phyloP scores from a whole-genome alignment of 805 yeast species.

The Yarrowia sp. region DNA sequence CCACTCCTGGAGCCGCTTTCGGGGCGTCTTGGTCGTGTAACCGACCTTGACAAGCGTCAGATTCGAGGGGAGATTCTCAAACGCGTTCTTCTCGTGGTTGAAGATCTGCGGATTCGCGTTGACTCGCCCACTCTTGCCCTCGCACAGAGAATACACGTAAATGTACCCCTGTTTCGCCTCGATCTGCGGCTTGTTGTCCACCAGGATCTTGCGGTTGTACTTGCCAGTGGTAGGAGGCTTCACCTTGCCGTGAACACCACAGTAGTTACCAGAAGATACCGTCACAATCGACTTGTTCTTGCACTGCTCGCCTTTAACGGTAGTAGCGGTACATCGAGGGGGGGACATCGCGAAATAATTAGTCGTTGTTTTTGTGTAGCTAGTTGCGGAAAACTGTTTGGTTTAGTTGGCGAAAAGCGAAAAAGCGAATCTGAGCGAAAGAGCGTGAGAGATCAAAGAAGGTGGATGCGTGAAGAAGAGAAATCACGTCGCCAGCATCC shows the following conservation, averaged over 20 bases:
- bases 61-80: conserved; percentile 26
- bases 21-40: conserved; percentile 35
- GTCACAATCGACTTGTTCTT: conserved; percentile 1
- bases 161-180: conserved; percentile 32
- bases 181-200: neutral
- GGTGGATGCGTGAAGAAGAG: too few relatives aligned
- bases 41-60: conserved; percentile 37
- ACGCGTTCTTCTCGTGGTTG: conserved; percentile 29
- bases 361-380: too few relatives aligned
- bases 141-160: conserved; percentile 35
- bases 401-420: too few relatives aligned
- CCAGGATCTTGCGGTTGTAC: neutral
- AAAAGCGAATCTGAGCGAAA: too few relatives aligned
- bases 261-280: conserved; percentile 25
- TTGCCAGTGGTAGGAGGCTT: neutral
- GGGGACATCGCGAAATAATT: neutral
- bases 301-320: conserved; percentile 13
- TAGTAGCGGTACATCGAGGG: conserved; percentile 4
- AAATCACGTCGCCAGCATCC: neutral
- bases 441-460: too few relatives aligned
- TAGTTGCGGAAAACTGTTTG: too few relatives aligned
- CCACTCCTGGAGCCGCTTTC: conserved; percentile 37
- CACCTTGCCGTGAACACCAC: conserved; percentile 15
- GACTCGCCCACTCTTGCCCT: conserved; percentile 21
- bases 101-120: conserved; percentile 34